Conservation (phyloP, 169 alveolate genomes). For the Cryptosporidium ubiquitum region DNA sequence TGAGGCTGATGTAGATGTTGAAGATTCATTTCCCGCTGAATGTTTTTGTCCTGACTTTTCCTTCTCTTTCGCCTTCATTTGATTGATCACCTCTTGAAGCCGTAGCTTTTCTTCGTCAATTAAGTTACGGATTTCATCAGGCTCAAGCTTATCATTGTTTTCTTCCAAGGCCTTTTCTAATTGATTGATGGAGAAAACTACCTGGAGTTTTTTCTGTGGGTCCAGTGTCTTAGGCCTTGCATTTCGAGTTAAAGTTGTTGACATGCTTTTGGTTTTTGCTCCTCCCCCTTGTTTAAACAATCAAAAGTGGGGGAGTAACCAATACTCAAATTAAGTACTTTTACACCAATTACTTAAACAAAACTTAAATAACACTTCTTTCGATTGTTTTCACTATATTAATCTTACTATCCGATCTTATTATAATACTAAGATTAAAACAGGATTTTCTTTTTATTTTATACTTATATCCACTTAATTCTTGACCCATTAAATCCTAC, state of each 20-base stretch:
- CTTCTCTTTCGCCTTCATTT: slow-evolving; percentile 3
- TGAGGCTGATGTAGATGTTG: not conserved
- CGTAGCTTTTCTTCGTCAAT: slow-evolving; percentile 25
- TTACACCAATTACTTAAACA: not conserved
- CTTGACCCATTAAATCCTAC: not conserved
- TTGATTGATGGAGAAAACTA: slow-evolving; percentile 39
- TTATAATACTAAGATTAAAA: not conserved
- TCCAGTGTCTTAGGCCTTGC: slow-evolving; percentile 55
- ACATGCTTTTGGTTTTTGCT: slow-evolving; percentile 14
- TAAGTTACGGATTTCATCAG: slow-evolving; percentile 31
- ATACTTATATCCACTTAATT: not conserved
- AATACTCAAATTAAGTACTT: not conserved
- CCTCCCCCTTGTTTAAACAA: not conserved
- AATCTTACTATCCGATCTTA: too few relatives aligned
- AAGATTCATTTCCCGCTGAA: not conserved
- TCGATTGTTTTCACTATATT: too few relatives aligned
- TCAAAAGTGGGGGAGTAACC: not conserved
- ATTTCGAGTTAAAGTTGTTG: slow-evolving; percentile 43
- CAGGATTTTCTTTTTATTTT: not conserved
- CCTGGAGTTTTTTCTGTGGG: slow-evolving; percentile 60
- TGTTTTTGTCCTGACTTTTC: slow-evolving; percentile 29
- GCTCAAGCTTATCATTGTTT: slow-evolving; percentile 38
- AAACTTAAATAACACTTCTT: not conserved
- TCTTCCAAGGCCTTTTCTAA: slow-evolving; percentile 48
- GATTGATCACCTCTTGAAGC: slow-evolving; percentile 27